Evolutionary conservation across 2,329 filamentous ascomycete genomes (phyloP), one percentile per base, ranked within the genome.

Genomic region (Neofusicoccum laricinum): DNA sequence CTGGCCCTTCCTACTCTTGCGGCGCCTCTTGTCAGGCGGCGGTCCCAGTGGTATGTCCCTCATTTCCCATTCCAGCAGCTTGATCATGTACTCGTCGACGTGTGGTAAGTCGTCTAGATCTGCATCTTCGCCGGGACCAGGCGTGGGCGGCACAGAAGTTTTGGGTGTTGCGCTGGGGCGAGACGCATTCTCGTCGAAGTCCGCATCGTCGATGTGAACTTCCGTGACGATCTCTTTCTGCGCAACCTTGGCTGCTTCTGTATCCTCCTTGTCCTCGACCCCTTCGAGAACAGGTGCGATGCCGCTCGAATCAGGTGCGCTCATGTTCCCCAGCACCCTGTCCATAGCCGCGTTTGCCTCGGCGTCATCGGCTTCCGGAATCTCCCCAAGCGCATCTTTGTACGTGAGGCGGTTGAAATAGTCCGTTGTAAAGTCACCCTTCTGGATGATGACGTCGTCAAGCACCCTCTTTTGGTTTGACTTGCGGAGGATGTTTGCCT

Each of bases 391-490:
- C 58, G 91, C 88, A 66, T 92, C 90, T 41, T 86, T 84, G 58
- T 90, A 88, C 2, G 85, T 81, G 48, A 91, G 82, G 70, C 90
- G 92, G 71, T 93, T 93, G 78, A 97, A 94, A 75, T 97, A 93
- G 72, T 99, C 95, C 0, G 95, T 99, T 0, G 94, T 99, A 76
- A 99, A 99, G 69, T 94, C 93, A 67, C 95, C 95, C 75, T 98
- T 95, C 74, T 99, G 96, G 69, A 99, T 99, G 64, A 99, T 93
- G 7, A 99, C 92, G 68, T 99, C 95, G 71, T 99, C 95, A 0
- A 99, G 85, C 86, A 99, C 93, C 71, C 96, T 91, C 80, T 99
- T 99, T 77, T 99, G 95, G 61, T 95, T 96, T 12, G 93, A 93
- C 73, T 98, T 98, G 68, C 94, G 91, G 43, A 99, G 82, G 66